Base-by-base conservation (phyloP, 805 yeast species). In the Zygotorulaspora danielsina region DNA sequence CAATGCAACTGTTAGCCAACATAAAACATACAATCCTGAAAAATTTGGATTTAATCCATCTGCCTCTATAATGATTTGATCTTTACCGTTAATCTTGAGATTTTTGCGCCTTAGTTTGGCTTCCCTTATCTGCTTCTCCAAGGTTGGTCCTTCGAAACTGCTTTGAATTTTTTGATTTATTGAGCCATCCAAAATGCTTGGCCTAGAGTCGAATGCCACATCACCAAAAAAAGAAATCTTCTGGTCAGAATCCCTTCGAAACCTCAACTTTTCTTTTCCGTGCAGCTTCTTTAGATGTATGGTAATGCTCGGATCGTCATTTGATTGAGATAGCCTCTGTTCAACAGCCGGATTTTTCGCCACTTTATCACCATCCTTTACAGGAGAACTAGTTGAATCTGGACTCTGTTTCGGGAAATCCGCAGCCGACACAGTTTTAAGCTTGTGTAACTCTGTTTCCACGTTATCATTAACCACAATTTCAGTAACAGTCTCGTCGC, bases 21-120 rank as follows among this genome's bases (percentile, higher is more conserved):
- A 77, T 34, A 88, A 72, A 4, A 86, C 81, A 59, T 79, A 90
- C 44, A 93, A 73, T 2, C 97, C 97, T 50, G 75, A 78, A 58
- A 85, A 88, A 39, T 51, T 54, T 9, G 62, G 49, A 8, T 19
- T 43, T 27, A 33, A 31, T 11, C 27, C 38, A 7, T 49, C 47
- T 9, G 36, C 24, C 30, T 45, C 41, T 34, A 41, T 34, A 19
- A 36, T 34, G 32, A 43, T 19, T 10, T 27, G 27, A 24, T 32
- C 50, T 33, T 30, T 30, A 6, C 10, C 29, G 12, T 25, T 18
- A 18, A 12, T 18, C 31, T 34, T 22, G 2, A 31, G 9, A 15
- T n/a, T 27, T 13, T 16, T 17, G 13, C 34, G 43, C 12, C 26
- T 36, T 17, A 35, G 40, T 28, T 46, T 50, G 10, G 34, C 32